phyloP scores from a whole-genome alignment of 441 rosid species.

The Populus trichocarpa region DNA sequence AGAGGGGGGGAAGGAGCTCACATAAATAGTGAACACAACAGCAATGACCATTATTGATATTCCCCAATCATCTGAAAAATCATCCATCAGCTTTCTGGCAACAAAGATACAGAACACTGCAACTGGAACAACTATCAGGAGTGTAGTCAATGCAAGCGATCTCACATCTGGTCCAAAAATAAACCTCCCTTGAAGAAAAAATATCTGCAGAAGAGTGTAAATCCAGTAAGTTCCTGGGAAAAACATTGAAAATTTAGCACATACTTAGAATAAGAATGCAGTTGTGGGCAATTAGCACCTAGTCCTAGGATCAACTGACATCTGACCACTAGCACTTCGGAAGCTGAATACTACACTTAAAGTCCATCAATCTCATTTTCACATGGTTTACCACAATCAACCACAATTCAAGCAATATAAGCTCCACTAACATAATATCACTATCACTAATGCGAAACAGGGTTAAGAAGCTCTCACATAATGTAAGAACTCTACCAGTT shows the following conservation, averaged over 20 bases:
- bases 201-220: constrained; percentile 46
- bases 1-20: constrained; percentile 40
- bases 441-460: background rate
- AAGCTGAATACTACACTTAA: background rate
- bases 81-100: constrained; percentile 61
- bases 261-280: background rate
- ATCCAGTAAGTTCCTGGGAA: constrained; percentile 4
- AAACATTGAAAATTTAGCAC: background rate
- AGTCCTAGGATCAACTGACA: background rate
- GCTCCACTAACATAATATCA: background rate
- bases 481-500: background rate
- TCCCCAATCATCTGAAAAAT: constrained; percentile 61
- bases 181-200: constrained; percentile 74
- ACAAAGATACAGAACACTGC: constrained; percentile 70
- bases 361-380: background rate
- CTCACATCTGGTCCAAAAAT: constrained; percentile 97
- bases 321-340: background rate
- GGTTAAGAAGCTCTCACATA: background rate
- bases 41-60: constrained; percentile 49
- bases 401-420: background rate
- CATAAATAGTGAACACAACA: constrained; percentile 59
- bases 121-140: constrained; percentile 74
- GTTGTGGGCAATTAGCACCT: background rate
- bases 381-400: background rate
- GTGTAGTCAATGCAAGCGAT: constrained; percentile 62